Evolutionary conservation across 2,329 filamentous ascomycete species (phyloP).

Genomic region (Ophiocordyceps unilateralis): DNA sequence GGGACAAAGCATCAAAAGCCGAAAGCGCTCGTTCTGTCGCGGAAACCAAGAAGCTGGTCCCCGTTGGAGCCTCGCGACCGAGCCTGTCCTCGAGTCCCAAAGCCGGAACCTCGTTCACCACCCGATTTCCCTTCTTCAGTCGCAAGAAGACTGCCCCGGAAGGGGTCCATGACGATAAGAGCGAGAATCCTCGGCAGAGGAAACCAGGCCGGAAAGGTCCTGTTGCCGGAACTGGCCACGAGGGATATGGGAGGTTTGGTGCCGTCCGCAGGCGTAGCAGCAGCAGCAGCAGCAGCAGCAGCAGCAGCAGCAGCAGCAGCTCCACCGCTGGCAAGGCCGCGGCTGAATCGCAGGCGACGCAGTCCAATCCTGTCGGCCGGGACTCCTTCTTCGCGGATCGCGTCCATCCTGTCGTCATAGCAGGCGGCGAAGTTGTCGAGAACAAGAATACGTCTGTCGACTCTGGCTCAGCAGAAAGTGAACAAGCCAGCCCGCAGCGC

Average conservation of each 20-base stretch:
- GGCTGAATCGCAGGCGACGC: conserved; percentile 26
- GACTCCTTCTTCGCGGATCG: conserved; percentile 44
- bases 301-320: conserved; percentile 42
- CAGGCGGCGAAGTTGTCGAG: conserved; percentile 43
- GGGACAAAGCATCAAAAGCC: conserved; percentile 6
- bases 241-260: conserved; percentile 59
- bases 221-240: conserved; percentile 82
- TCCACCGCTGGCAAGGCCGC: conserved; percentile 21
- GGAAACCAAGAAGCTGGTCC: conserved; percentile 7
- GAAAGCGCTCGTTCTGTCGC: conserved; percentile 1
- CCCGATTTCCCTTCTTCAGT: conserved; percentile 63
- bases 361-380: conserved; percentile 30
- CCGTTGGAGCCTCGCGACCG: conserved; percentile 6
- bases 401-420: conserved; percentile 49
- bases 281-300: conserved; percentile 39
- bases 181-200: conserved; percentile 15
- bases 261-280: conserved; percentile 45
- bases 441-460: conserved; percentile 38
- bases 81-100: conserved; percentile 36
- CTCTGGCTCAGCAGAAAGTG: conserved; percentile 30
- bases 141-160: conserved; percentile 48
- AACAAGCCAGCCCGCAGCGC: conserved; percentile 24
- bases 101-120: conserved; percentile 33
- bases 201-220: conserved; percentile 51
- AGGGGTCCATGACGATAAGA: conserved; percentile 29